These are phyloP conservation scores for Globisporangium mamillatum DNA, from an alignment of 352 stramenopile genomes.

Conservation along the genomic window DNA sequence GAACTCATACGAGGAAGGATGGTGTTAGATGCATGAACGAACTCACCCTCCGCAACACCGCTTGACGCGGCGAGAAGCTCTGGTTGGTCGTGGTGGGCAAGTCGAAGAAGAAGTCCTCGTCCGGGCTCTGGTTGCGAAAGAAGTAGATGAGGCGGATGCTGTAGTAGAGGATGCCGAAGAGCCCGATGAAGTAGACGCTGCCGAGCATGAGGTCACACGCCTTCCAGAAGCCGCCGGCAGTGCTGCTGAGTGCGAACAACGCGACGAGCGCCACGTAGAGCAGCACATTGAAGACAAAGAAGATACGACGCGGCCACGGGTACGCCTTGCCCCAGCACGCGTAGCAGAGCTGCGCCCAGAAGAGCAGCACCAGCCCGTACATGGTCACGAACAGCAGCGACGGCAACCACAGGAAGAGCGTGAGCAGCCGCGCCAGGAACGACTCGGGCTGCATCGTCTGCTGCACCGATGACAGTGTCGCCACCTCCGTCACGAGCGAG, in stretches of 20 bases:
- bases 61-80: slow-evolving; percentile 44
- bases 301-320: slow-evolving; percentile 68
- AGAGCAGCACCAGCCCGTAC: slow-evolving; percentile 83
- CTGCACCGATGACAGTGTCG: slow-evolving; percentile 40
- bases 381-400: slow-evolving; percentile 84
- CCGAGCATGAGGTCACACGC: slow-evolving; percentile 69
- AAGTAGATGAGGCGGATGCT: slow-evolving; percentile 76
- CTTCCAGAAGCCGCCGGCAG: slow-evolving; percentile 56
- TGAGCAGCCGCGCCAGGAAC: slow-evolving; percentile 45
- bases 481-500: slow-evolving; percentile 60
- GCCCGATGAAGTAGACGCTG: slow-evolving; percentile 53
- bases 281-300: slow-evolving; percentile 75
- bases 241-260: slow-evolving; percentile 42
- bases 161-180: slow-evolving; percentile 79
- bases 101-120: slow-evolving; percentile 85
- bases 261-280: slow-evolving; percentile 60
- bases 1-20: slow-evolving; percentile 6
- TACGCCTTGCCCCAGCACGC: slow-evolving; percentile 74
- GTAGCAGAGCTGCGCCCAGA: slow-evolving; percentile 84
- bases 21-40: background rate
- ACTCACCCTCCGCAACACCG: slow-evolving; percentile 62
- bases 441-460: slow-evolving; percentile 36
- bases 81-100: slow-evolving; percentile 34
- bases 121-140: slow-evolving; percentile 65
- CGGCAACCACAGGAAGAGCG: slow-evolving; percentile 71